Conservation (phyloP, 805 yeast species). For the Hyphopichia homilentoma region DNA sequence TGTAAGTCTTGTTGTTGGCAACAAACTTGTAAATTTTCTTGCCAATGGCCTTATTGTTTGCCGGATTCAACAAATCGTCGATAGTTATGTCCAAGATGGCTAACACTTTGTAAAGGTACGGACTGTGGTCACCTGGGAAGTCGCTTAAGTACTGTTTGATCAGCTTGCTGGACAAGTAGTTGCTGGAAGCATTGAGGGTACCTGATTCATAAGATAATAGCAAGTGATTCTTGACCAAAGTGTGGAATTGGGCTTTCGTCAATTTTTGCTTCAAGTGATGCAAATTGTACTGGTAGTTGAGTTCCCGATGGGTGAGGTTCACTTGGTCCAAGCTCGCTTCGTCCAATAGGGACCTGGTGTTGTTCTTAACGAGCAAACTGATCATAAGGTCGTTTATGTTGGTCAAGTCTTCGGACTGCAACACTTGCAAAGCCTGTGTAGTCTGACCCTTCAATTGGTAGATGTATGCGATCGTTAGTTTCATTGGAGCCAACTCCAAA, state of each 20-base stretch:
- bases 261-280: slow-evolving; percentile 27
- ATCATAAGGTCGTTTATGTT: slow-evolving; percentile 36
- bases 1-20: slow-evolving; percentile 5
- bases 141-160: slow-evolving; percentile 14
- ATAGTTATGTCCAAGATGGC: slow-evolving; percentile 22
- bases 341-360: slow-evolving; percentile 29
- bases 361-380: slow-evolving; percentile 42
- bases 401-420: slow-evolving; percentile 28
- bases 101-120: slow-evolving; percentile 26
- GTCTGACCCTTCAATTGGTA: slow-evolving; percentile 33
- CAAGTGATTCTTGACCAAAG: slow-evolving; percentile 42
- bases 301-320: slow-evolving; percentile 29
- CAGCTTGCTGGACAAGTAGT: slow-evolving; percentile 18
- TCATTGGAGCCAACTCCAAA: slow-evolving; percentile 56
- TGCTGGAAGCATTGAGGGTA: slow-evolving; percentile 25
- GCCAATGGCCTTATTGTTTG: slow-evolving; percentile 11
- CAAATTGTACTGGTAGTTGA: slow-evolving; percentile 32
- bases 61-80: slow-evolving; percentile 19
- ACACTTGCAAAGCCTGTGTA: slow-evolving; percentile 31
- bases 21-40: slow-evolving; percentile 19
- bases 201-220: slow-evolving; percentile 39
- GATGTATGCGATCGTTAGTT: slow-evolving; percentile 57
- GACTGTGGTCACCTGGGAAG: slow-evolving; percentile 29
- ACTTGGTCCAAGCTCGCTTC: slow-evolving; percentile 18
- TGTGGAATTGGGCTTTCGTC: slow-evolving; percentile 36